A percentile compares a stretch with the other conserved stretches of the same genome.
phyloP scores from a whole-genome alignment of 345 rosid species.

The Camelina laxa region DNA sequence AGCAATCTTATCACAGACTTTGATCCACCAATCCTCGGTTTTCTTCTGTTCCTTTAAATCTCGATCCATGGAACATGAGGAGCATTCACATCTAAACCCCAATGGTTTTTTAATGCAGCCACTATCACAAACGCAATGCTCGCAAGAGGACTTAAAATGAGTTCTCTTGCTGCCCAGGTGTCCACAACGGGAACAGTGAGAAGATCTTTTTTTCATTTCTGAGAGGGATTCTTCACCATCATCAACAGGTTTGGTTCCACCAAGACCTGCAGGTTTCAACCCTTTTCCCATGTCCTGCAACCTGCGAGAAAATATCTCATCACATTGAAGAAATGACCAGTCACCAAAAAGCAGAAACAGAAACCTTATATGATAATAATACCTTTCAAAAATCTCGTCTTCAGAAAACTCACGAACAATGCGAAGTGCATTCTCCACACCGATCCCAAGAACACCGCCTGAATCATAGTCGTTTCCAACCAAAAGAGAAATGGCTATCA shows the following conservation, averaged over 20 bases:
- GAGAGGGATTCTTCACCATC: slow-evolving; percentile 43
- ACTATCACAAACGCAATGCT: slow-evolving; percentile 52
- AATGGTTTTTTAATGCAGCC: slow-evolving; percentile 67
- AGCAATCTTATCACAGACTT: slow-evolving; percentile 73
- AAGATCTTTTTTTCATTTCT: slow-evolving; percentile 48
- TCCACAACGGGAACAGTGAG: slow-evolving; percentile 92
- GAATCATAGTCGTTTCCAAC: slow-evolving; percentile 88
- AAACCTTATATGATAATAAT: not conserved
- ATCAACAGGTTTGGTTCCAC: slow-evolving; percentile 41
- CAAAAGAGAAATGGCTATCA: slow-evolving; percentile 84
- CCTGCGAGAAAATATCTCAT: slow-evolving; percentile 47
- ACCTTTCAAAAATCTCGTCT: slow-evolving; percentile 70
- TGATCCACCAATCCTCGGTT: slow-evolving; percentile 65
- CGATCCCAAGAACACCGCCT: slow-evolving; percentile 82
- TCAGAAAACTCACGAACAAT: slow-evolving; percentile 66
- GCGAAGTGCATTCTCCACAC: slow-evolving; percentile 70
- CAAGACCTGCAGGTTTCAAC: slow-evolving; percentile 39
- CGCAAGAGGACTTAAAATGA: slow-evolving; percentile 71
- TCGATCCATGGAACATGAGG: slow-evolving; percentile 57
- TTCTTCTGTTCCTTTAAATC: slow-evolving; percentile 65
- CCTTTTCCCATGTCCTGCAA: slow-evolving; percentile 65
- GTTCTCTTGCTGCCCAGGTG: slow-evolving; percentile 79
- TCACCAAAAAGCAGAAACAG: slow-evolving; percentile 12
- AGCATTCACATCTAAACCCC: slow-evolving; percentile 74
- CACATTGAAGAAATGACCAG: slow-evolving; percentile 20